These are phyloP conservation scores for Aspergillus costaricaensis DNA, from an alignment of 2,329 filamentous ascomycete species.

Conservation along the genomic window DNA sequence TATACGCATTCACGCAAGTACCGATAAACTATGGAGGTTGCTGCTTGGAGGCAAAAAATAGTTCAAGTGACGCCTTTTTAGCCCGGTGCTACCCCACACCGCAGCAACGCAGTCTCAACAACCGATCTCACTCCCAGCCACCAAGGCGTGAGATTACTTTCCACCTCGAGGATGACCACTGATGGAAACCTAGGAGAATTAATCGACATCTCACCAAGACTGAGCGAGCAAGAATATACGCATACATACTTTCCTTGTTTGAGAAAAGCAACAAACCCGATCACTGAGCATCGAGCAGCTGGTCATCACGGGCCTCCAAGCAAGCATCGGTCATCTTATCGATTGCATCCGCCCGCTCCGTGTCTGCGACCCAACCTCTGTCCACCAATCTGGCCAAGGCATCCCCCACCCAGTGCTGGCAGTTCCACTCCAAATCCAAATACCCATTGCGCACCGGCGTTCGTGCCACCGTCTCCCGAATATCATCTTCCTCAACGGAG, in stretches of 20 bases:
- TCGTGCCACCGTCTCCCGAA: constrained; percentile 21
- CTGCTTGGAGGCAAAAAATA: neutral
- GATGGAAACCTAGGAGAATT: neutral
- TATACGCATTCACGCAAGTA: neutral
- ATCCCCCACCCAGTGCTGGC: constrained; percentile 37
- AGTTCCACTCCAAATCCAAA: constrained; percentile 33
- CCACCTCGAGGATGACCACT: neutral
- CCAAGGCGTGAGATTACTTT: neutral
- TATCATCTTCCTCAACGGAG: constrained; percentile 20
- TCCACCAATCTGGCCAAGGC: constrained; percentile 27
- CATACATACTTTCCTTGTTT: neutral
- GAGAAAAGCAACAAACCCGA: neutral
- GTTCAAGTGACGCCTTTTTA: no score
- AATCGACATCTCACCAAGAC: neutral
- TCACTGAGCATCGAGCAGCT: neutral
- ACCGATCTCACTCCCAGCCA: neutral
- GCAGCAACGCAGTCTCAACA: neutral
- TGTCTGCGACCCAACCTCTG: constrained; percentile 21
- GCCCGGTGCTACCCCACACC: no score
- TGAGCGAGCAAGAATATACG: neutral
- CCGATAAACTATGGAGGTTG: neutral
- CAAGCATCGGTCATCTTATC: constrained; percentile 31
- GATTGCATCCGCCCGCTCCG: constrained; percentile 24
- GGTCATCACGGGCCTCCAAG: constrained; percentile 29
- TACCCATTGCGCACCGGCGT: constrained; percentile 28